A percentile compares a stretch with the other conserved stretches of the same genome.
phyloP scores from a whole-genome alignment of 495 filamentous ascomycete species.

The Podospora didyma region DNA sequence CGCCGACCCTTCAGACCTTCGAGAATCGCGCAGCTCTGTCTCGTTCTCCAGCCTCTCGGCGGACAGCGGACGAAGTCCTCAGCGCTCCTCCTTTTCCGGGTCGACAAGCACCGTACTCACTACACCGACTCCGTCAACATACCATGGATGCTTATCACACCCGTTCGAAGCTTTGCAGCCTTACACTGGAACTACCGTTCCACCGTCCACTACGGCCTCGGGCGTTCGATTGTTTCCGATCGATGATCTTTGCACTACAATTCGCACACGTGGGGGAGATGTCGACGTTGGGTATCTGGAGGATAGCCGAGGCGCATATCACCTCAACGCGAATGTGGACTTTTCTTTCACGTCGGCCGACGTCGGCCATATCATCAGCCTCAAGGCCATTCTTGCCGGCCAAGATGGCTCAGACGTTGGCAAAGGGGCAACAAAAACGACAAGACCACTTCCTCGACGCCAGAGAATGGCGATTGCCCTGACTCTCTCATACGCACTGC shows the following conservation, averaged over 20 bases:
- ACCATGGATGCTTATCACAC: too few relatives aligned
- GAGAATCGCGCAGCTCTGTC: not conserved
- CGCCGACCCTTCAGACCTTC: too few relatives aligned
- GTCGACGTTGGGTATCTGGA: not conserved
- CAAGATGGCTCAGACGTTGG: too few relatives aligned
- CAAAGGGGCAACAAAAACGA: not conserved
- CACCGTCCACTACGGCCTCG: not conserved
- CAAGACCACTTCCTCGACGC: not conserved
- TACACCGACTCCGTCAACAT: too few relatives aligned
- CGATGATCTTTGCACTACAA: not conserved
- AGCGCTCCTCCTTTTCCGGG: too few relatives aligned
- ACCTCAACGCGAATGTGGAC: not conserved
- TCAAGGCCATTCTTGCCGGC: not conserved
- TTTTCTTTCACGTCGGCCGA: not conserved
- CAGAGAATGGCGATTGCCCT: slow-evolving; percentile 1
- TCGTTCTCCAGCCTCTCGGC: not conserved
- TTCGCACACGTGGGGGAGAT: not conserved
- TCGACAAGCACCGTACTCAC: too few relatives aligned
- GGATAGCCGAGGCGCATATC: not conserved
- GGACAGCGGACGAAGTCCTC: too few relatives aligned
- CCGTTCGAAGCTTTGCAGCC: not conserved
- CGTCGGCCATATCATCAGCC: not conserved
- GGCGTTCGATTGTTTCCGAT: too few relatives aligned
- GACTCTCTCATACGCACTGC: not conserved
- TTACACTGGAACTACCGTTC: not conserved